A percentile compares a stretch with the other conserved stretches of the same genome.
These are phyloP conservation scores for Cladophialophora bantiana DNA, from an alignment of 2,329 filamentous ascomycete genomes.

Conservation along the genomic window DNA sequence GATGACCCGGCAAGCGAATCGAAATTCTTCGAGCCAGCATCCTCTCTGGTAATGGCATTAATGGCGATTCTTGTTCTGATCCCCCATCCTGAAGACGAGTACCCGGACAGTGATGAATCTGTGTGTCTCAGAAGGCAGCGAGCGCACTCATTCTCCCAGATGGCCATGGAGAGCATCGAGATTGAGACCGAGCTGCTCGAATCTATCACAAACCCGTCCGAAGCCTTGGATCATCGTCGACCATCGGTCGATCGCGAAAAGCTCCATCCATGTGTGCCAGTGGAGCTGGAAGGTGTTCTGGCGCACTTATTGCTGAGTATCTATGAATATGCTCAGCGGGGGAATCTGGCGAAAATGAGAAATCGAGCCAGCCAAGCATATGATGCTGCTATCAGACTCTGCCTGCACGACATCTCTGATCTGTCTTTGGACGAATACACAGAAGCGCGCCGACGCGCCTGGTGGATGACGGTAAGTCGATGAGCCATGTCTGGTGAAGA, in stretches of 20 bases:
- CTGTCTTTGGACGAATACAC: conserved; percentile 13
- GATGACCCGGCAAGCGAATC: conserved; percentile 16
- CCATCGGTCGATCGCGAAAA: conserved; percentile 14
- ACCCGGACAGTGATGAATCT: conserved; percentile 14
- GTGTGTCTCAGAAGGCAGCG: conserved; percentile 12
- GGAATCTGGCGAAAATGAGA: conserved; percentile 28
- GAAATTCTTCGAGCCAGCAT: conserved; percentile 20
- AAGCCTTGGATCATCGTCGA: conserved; percentile 7
- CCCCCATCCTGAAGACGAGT: conserved; percentile 21
- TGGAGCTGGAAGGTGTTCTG: conserved; percentile 21
- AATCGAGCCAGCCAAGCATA: conserved; percentile 28
- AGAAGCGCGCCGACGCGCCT: conserved; percentile 24
- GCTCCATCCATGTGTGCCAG: conserved; percentile 18
- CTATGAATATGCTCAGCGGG: conserved; percentile 27
- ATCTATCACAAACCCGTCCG: conserved; percentile 16
- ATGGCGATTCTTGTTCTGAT: conserved; percentile 23
- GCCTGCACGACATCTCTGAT: conserved; percentile 18
- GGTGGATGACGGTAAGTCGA: conserved; percentile 27
- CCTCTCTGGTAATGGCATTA: conserved; percentile 22
- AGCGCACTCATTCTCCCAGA: conserved; percentile 19
- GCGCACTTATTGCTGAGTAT: conserved; percentile 17
- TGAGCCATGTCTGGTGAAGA: neutral
- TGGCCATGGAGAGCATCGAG: conserved; percentile 24
- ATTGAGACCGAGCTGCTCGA: conserved; percentile 24
- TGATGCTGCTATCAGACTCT: conserved; percentile 23